Base-by-base conservation (phyloP, 805 yeast species). In the Yarrowia divulgata region DNA sequence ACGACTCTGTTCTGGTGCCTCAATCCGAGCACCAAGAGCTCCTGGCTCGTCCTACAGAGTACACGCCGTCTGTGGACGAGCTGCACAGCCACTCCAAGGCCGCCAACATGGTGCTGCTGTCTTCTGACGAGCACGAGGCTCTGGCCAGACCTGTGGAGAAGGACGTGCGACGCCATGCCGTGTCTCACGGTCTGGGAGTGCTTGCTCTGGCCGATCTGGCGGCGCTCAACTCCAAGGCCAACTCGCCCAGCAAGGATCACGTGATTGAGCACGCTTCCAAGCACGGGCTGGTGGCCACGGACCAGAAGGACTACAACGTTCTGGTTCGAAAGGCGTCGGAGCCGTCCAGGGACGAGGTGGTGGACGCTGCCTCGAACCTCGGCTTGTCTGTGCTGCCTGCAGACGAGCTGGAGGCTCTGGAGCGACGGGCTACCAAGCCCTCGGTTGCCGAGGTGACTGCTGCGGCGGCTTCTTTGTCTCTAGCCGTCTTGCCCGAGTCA, bases 141-240 rank as follows among this genome's bases (percentile, higher is more conserved):
- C 45, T 63, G 1, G 29, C 35, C 23, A 46, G 48, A 37, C 68
- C 68, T 12, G 43, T 19, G 16, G 68, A 63, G 29, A 39, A 37
- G 37, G 55, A 48, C 13, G 45, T 63, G 2, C 16, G 68, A 14
- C 34, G 39, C 2, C 55, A 49, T 8, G 68, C 68, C 4, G 52
- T 57, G 10, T 39, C 52, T 69, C 43, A 39, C 14, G 84, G 83
- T 1, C 72, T 81, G 66, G 73, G 72, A 6, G 75, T 81, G 8
- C 69, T 82, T 23, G 74, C 83, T 0, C 71, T 74, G 8, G 75
- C 75, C 3, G 81, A 81, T 12, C 69, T 78, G 29, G 77, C 77
- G 0, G 74, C 74, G 60, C 72, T 80, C 69, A 63, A 46, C 29
- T 49, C 57, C 57, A 48, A 23, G 70, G 68, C 45, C 16, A 43